Evolutionary conservation across 2,329 filamentous ascomycete species (phyloP).

Genomic region (Penicillium brevicompactum): DNA sequence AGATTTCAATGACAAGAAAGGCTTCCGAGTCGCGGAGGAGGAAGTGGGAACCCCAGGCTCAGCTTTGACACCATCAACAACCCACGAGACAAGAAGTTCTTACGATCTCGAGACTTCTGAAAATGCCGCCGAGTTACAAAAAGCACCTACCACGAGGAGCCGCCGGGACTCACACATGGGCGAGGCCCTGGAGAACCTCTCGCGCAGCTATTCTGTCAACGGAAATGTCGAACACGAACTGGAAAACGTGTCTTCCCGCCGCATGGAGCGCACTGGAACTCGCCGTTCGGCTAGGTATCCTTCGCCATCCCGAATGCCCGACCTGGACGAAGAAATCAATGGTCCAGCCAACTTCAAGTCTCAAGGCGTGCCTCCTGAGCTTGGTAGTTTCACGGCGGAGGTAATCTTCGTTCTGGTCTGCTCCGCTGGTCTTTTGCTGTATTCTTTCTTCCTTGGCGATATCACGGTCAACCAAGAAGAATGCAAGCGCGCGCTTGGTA

Average conservation of each 20-base stretch:
- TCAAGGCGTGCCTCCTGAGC: constrained; percentile 16
- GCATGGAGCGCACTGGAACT: constrained; percentile 11
- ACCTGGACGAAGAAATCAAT: constrained; percentile 14
- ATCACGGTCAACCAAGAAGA: constrained; percentile 19
- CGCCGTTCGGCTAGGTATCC: constrained; percentile 11
- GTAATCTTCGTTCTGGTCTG: constrained; percentile 17
- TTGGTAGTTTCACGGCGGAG: constrained; percentile 17
- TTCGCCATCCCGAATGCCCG: constrained; percentile 12
- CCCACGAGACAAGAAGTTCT: neutral
- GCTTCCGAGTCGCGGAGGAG: neutral
- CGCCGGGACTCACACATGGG: constrained; percentile 19
- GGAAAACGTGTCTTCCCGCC: constrained; percentile 7
- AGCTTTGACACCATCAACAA: neutral
- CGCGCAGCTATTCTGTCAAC: constrained; percentile 7
- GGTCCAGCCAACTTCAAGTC: constrained; percentile 4
- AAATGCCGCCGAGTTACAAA: constrained; percentile 16
- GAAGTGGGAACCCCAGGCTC: neutral
- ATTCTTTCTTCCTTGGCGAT: constrained; percentile 17
- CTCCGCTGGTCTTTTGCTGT: constrained; percentile 17
- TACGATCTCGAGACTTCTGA: constrained; percentile 1
- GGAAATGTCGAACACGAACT: constrained; percentile 7
- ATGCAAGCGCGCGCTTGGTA: constrained; percentile 17
- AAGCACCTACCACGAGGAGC: constrained; percentile 10
- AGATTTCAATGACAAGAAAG: neutral
- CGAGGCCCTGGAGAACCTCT: constrained; percentile 17